Conservation (phyloP, 345 rosid species). For the Stellera chamaejasme region DNA sequence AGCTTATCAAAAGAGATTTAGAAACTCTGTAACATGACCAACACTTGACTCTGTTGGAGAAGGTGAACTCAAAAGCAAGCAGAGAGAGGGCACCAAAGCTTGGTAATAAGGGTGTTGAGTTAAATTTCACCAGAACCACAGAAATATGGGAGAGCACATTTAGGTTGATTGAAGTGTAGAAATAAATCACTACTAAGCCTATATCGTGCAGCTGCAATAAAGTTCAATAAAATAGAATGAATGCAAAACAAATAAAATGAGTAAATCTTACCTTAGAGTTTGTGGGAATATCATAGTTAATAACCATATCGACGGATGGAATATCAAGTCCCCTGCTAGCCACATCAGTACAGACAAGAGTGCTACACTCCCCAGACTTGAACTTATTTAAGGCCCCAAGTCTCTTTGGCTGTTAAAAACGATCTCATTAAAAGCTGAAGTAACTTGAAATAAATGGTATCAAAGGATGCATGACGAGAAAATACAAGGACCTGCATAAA, state of each 20-base stretch:
- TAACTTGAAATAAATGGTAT: not conserved
- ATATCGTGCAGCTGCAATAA: not conserved
- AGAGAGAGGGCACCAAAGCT: too few relatives aligned
- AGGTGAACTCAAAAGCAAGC: too few relatives aligned
- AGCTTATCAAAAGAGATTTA: too few relatives aligned
- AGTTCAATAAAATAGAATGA: not conserved
- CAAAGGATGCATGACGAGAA: not conserved
- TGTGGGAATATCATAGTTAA: slow-evolving; percentile 88
- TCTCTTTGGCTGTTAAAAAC: slow-evolving; percentile 61
- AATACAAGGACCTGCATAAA: not conserved
- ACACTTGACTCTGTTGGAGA: too few relatives aligned
- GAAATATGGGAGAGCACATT: too few relatives aligned
- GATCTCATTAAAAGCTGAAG: slow-evolving; percentile 6
- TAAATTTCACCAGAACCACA: too few relatives aligned
- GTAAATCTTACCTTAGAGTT: slow-evolving; percentile 50
- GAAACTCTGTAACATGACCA: too few relatives aligned
- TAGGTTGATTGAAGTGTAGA: too few relatives aligned
- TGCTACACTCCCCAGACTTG: slow-evolving; percentile 88
- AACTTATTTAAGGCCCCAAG: slow-evolving; percentile 92
- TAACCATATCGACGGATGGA: slow-evolving; percentile 92
- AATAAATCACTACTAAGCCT: too few relatives aligned
- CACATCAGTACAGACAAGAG: slow-evolving; percentile 91
- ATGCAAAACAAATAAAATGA: not conserved
- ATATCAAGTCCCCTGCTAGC: slow-evolving; percentile 99
- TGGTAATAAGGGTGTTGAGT: too few relatives aligned